Conservation (phyloP, 805 yeast species). For the Ogataea neopini region DNA sequence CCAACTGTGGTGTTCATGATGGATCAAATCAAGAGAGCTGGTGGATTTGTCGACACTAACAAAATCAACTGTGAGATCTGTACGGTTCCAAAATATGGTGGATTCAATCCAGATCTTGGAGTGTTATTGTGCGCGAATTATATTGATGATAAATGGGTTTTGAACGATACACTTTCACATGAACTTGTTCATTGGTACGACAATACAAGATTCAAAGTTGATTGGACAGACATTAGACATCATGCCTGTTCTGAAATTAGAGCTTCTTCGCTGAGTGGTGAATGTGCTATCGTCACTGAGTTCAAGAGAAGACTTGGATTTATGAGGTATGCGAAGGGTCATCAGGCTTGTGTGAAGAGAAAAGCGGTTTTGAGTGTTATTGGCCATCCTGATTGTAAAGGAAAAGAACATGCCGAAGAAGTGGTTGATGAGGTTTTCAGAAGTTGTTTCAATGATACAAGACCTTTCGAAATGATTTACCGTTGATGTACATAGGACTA, state of each 20-base stretch:
- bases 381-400: slow-evolving; percentile 82
- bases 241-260: slow-evolving; percentile 97
- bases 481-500: slow-evolving; percentile 43
- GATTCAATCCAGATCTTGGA: slow-evolving; percentile 89
- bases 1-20: slow-evolving; percentile 88
- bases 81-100: slow-evolving; percentile 83
- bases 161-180: slow-evolving; percentile 90
- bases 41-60: slow-evolving; percentile 45
- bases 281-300: slow-evolving; percentile 88
- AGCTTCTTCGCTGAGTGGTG: slow-evolving; percentile 91
- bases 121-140: slow-evolving; percentile 85
- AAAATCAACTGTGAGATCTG: slow-evolving; percentile 81
- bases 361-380: slow-evolving; percentile 82
- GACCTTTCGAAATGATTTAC: slow-evolving; percentile 94
- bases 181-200: slow-evolving; percentile 95
- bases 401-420: slow-evolving; percentile 69
- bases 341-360: slow-evolving; percentile 87
- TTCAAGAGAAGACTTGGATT: slow-evolving; percentile 44
- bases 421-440: slow-evolving; percentile 89
- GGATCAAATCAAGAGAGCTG: slow-evolving; percentile 72
- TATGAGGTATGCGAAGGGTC: slow-evolving; percentile 57
- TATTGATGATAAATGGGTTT: slow-evolving; percentile 67
- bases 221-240: slow-evolving; percentile 81
- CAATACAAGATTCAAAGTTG: slow-evolving; percentile 81
- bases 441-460: slow-evolving; percentile 89